Conservation (phyloP, 2,329 filamentous ascomycete species). For the Biscogniauxia sp. region DNA sequence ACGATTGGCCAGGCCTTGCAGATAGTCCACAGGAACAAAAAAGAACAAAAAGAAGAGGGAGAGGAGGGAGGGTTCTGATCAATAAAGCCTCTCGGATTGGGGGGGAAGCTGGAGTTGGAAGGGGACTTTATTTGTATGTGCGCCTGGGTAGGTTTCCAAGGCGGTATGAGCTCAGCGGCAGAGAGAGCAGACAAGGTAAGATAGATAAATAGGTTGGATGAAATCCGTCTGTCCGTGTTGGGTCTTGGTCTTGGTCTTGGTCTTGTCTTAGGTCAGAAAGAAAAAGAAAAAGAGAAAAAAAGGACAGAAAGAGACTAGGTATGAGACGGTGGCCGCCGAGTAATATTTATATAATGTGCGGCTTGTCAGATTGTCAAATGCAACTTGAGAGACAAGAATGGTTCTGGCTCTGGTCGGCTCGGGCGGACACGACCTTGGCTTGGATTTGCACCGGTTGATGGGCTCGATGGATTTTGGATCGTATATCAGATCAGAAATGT, state of each 20-base stretch:
- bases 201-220: not conserved
- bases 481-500: too few species aligned
- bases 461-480: too few species aligned
- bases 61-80: not conserved
- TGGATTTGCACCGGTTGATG: not conserved
- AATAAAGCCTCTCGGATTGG: not conserved
- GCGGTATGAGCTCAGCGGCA: not conserved
- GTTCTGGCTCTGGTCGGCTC: not conserved
- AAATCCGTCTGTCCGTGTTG: not conserved
- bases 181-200: not conserved
- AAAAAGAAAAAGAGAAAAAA: not conserved
- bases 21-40: not conserved
- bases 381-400: not conserved
- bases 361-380: not conserved
- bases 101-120: not conserved
- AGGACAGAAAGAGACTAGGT: not conserved
- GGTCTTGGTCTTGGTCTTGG: not conserved
- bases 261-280: constrained; percentile 1
- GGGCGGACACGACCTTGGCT: not conserved
- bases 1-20: not conserved
- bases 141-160: not conserved
- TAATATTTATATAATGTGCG: not conserved
- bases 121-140: not conserved
- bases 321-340: not conserved
- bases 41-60: not conserved